Percentiles rank a stretch among this genome's conserved stretches.
Conservation (phyloP, 352 stramenopile genomes). For the Blastocystis sp. region DNA sequence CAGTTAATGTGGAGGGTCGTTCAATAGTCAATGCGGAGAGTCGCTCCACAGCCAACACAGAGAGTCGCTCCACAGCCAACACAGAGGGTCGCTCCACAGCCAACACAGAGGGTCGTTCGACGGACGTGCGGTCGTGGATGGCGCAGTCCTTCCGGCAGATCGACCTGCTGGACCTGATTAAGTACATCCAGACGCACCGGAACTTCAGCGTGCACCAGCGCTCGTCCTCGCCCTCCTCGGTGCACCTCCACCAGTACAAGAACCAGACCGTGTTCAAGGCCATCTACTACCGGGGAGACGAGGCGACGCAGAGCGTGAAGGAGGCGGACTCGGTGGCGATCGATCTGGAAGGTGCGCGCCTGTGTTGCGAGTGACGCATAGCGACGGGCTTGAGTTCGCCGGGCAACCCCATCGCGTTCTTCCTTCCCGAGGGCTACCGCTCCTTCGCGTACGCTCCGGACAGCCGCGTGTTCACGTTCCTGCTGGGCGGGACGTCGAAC, state of each 20-base stretch:
- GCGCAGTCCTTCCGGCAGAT: constrained; percentile 8
- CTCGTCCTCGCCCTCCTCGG: not conserved
- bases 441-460: constrained; percentile 2
- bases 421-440: constrained; percentile 58
- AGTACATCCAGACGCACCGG: constrained; percentile 31
- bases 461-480: constrained; percentile 28
- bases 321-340: not conserved
- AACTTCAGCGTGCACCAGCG: constrained; percentile 28
- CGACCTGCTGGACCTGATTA: constrained; percentile 40
- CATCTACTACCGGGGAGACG: constrained; percentile 34
- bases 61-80: not conserved
- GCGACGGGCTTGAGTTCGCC: not conserved
- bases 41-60: not conserved
- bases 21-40: too few relatives aligned
- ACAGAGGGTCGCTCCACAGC: too few relatives aligned
- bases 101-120: not conserved
- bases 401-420: not conserved
- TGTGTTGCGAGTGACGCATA: not conserved
- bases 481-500: constrained; percentile 15
- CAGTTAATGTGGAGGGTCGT: too few relatives aligned
- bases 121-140: not conserved
- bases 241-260: not conserved
- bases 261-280: not conserved
- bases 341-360: not conserved
- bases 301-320: not conserved